Conservation (phyloP, 768 basidiomycete genomes). For the Cystofilobasidium ferigula region DNA sequence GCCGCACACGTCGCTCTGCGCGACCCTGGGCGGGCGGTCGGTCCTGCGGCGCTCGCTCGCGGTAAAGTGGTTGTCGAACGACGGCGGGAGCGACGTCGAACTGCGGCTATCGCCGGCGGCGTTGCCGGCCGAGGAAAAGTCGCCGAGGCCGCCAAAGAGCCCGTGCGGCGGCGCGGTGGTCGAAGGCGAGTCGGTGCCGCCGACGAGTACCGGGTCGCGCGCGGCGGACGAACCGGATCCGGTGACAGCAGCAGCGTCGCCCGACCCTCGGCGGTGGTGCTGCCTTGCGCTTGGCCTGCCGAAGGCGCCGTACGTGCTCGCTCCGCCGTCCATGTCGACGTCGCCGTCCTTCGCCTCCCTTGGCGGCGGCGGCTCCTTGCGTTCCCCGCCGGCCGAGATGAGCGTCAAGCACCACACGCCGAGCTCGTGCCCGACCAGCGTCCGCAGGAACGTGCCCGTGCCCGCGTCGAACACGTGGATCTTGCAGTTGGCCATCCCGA, state of each 20-base stretch:
- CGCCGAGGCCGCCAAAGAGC: background rate
- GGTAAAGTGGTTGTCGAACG: background rate
- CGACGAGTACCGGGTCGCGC: constrained; percentile 7
- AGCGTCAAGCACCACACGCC: constrained; percentile 80
- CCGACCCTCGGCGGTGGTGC: constrained; percentile 6
- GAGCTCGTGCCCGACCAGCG: constrained; percentile 67
- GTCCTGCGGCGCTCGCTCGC: background rate
- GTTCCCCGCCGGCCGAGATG: constrained; percentile 53
- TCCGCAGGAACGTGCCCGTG: constrained; percentile 63
- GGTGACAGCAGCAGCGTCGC: background rate
- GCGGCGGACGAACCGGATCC: too few relatives aligned
- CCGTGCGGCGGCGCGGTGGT: background rate
- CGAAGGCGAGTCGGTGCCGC: background rate
- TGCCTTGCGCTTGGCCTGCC: constrained; percentile 8
- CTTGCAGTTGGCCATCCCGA: constrained; percentile 73
- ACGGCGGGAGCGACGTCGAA: constrained; percentile 28
- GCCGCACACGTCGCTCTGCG: constrained; percentile 42
- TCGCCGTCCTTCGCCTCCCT: constrained; percentile 6
- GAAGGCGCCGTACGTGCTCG: background rate
- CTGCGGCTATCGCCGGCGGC: background rate
- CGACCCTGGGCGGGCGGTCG: constrained; percentile 17
- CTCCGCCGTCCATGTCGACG: constrained; percentile 11
- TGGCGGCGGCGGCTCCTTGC: constrained; percentile 10
- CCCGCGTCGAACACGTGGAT: constrained; percentile 74
- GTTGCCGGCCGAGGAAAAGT: background rate